Conservation (phyloP, 1,284 basidiomycete species). For the Moniliella sp. region DNA sequence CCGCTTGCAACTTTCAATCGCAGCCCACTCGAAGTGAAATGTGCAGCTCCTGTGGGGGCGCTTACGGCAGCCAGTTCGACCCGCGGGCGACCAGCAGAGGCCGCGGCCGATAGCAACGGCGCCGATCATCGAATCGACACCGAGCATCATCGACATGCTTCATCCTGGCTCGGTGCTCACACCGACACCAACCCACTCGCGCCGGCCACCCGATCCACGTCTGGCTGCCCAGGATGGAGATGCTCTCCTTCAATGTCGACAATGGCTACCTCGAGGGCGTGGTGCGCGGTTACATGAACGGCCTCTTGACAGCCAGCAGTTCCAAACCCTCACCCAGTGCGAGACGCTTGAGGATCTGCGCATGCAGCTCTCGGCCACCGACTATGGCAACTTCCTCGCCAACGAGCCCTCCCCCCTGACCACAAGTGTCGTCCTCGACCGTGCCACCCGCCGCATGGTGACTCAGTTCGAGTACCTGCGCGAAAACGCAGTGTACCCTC, state of each 20-base stretch:
- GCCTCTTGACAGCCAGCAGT: constrained; percentile 72
- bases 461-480: constrained; percentile 89
- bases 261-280: constrained; percentile 46
- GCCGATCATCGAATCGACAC: too few species aligned
- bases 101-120: too few species aligned
- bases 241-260: constrained; percentile 28
- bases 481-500: constrained; percentile 72
- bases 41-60: too few species aligned
- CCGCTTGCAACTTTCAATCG: too few species aligned
- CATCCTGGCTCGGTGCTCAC: too few species aligned
- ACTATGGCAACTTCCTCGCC: constrained; percentile 93
- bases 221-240: constrained; percentile 27
- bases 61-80: too few species aligned
- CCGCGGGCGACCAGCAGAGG: too few species aligned
- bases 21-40: too few species aligned
- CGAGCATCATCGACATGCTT: too few species aligned
- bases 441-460: constrained; percentile 78
- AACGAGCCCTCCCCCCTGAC: constrained; percentile 89
- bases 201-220: too few species aligned
- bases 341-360: constrained; percentile 63
- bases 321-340: constrained; percentile 84
- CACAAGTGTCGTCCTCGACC: constrained; percentile 81
- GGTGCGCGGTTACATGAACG: constrained; percentile 78
- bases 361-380: constrained; percentile 67
- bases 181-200: too few species aligned